phyloP scores from a whole-genome alignment of 352 stramenopile genomes.

The Peronospora tabacina region DNA sequence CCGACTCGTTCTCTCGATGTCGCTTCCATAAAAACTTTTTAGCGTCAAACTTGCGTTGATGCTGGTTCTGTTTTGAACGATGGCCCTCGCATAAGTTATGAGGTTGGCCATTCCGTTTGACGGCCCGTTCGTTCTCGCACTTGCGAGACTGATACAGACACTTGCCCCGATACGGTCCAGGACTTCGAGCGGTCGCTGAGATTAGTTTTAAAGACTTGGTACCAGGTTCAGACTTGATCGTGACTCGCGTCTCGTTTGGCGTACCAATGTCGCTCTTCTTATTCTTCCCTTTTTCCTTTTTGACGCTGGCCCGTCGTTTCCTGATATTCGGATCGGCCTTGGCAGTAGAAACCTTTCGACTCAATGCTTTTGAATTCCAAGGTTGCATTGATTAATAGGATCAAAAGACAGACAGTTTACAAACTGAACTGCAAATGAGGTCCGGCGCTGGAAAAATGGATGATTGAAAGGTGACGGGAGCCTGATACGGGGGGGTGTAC shows the following conservation, averaged over 20 bases:
- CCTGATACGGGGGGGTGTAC: slow-evolving; percentile 17
- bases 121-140: slow-evolving; percentile 69
- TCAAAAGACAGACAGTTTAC: background rate
- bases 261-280: background rate
- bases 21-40: slow-evolving; percentile 67
- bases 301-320: slow-evolving; percentile 6
- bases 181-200: slow-evolving; percentile 7
- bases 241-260: background rate
- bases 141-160: slow-evolving; percentile 75
- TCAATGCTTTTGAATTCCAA: background rate
- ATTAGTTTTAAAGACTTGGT: background rate
- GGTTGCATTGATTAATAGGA: background rate
- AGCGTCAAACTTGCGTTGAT: slow-evolving; percentile 77
- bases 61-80: slow-evolving; percentile 69
- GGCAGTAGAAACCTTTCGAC: slow-evolving; percentile 8
- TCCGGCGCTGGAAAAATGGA: slow-evolving; percentile 1
- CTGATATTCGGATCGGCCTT: background rate
- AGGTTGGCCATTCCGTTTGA: slow-evolving; percentile 71
- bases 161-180: slow-evolving; percentile 41
- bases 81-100: slow-evolving; percentile 78
- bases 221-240: background rate
- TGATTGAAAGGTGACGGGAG: slow-evolving; percentile 18
- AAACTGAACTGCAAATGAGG: background rate
- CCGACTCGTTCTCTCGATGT: slow-evolving; percentile 19
- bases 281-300: slow-evolving; percentile 3